Evolutionary conservation across 495 filamentous ascomycete genomes (phyloP), one percentile per base, ranked within the genome.

Genomic region (Penicillium subrubescens): DNA sequence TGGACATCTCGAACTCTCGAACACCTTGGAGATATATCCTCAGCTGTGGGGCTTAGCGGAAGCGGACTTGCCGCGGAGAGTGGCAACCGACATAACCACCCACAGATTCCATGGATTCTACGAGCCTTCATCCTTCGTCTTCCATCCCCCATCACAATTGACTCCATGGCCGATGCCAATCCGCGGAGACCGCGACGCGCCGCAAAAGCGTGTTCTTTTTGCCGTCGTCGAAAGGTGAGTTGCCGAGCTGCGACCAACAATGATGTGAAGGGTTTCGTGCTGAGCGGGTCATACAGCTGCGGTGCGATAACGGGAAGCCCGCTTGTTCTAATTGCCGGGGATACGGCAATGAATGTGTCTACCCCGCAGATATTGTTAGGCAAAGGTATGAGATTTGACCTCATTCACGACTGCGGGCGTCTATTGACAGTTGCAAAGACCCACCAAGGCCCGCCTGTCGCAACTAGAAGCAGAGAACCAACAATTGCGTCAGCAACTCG

Each of bases 201-300:
- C 7, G 56, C 61, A 5, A 65, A 69, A 43, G 73, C 73, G 0
- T 76, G 73, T 51, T 58, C 60, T 8, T 76, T 76, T 48, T 76
- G 73, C 48, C 66, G 70, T 8, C 67, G 65, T 19, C 67, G 73
- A 53, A 76, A 76, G 69, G 73, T 68, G 29, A 62, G 67, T 60
- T 14, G 6, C 21, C 34, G 14, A 19, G 15, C 51, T 15, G 23
- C 55, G 29, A 51, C 37, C 31, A 29, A 48, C 41, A 11, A 23
- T 60, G 25, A 53, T 33, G 51, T 1, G 31, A 31, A 53, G 23
- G 12, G 19, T 57, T 41, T 23, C 34, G 35, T 23, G 15, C 54
- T 57, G 23, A 57, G 34, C 64, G 33, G 60, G 43, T 27, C 7
- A 44, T 58, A n/a, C n/a, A 76, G 73, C 48, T 76, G 25, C 68